A percentile compares a stretch with the other conserved stretches of the same genome.
phyloP scores from a whole-genome alignment of 306 rosid species.

The Coriaria nepalensis region DNA sequence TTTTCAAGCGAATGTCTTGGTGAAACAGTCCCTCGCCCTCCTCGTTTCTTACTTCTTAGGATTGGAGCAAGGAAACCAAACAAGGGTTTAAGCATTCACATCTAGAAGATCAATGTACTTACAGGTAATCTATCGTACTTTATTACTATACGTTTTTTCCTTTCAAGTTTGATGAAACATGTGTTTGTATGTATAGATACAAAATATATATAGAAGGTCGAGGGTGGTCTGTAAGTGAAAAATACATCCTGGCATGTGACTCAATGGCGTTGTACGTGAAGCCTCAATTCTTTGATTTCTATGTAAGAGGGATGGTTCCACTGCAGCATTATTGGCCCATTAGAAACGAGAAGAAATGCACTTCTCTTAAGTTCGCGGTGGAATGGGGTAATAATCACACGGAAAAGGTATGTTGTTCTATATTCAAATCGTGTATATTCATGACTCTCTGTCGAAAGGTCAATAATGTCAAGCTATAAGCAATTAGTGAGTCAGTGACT shows the following conservation, averaged over 20 bases:
- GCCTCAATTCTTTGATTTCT: constrained; percentile 79
- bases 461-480: too few relatives aligned
- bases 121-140: constrained; percentile 30
- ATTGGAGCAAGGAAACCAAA: constrained; percentile 53
- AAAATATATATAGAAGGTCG: constrained; percentile 95
- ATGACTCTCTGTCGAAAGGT: too few relatives aligned
- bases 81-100: constrained; percentile 71
- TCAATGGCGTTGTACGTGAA: constrained; percentile 60
- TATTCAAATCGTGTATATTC: too few relatives aligned
- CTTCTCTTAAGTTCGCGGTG: constrained; percentile 74
- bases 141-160: background rate
- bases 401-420: constrained; percentile 27
- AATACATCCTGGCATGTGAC: constrained; percentile 85
- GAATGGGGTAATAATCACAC: constrained; percentile 81
- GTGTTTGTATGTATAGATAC: constrained; percentile 31
- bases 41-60: constrained; percentile 23
- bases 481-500: too few relatives aligned
- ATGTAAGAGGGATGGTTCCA: constrained; percentile 65
- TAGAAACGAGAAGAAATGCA: constrained; percentile 65
- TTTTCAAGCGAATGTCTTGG: background rate
- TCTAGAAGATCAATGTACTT: constrained; percentile 68
- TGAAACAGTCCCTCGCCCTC: background rate
- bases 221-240: constrained; percentile 96
- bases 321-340: constrained; percentile 86
- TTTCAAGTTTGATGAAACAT: background rate